Evolutionary conservation across 805 yeast species (phyloP), one percentile per base, ranked within the genome.

Genomic region (Starmerella stigmatis): DNA sequence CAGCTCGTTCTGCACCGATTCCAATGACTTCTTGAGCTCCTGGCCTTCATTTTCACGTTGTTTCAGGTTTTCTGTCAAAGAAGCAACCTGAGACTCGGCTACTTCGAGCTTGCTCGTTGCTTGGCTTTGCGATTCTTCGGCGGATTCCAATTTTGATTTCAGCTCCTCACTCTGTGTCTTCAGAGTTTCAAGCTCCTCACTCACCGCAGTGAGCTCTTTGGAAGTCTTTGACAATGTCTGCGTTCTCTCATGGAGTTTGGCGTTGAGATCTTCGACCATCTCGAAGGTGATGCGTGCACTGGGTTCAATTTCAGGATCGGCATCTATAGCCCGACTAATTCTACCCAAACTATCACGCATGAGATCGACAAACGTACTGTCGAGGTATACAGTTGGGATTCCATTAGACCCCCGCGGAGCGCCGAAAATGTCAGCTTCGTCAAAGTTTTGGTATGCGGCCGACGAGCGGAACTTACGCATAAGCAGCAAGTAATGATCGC

Each of bases 361-460:
- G 42, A 86, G 64, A 3, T 65, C 66, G 3, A 83, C 77, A 59
- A 85, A 85, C 2, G 70, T 63, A 0, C 73, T 59, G 47, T 79
- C 80, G 57, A 92, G 81, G 56, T 73, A 86, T 1, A 89, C 81
- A 47, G 77, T 75, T 0, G 97, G 98, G 33, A 89, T 70, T 1
- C 98, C 98, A 1, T 94, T 78, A 2, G 77, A 79, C 59, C 86
- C 95, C 50, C 74, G 72, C 4, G 69, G 68, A 2, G 79, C 74
- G 15, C 69, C 66, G 20, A 74, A 61, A 22, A 75, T 65, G 19
- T 67, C 65, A 12, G 25, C 22, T 9, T 51, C 51, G 10, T 54
- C 56, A 51, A 74, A 81, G 44, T 74, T 72, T 9, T 73, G 69
- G 55, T 86, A 76, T 6, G 64, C 56, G 0, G 73, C 60, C 46